A percentile compares a stretch with the other conserved stretches of the same genome.
phyloP scores from a whole-genome alignment of 2,329 filamentous ascomycete genomes.

The Claviceps purpurea region DNA sequence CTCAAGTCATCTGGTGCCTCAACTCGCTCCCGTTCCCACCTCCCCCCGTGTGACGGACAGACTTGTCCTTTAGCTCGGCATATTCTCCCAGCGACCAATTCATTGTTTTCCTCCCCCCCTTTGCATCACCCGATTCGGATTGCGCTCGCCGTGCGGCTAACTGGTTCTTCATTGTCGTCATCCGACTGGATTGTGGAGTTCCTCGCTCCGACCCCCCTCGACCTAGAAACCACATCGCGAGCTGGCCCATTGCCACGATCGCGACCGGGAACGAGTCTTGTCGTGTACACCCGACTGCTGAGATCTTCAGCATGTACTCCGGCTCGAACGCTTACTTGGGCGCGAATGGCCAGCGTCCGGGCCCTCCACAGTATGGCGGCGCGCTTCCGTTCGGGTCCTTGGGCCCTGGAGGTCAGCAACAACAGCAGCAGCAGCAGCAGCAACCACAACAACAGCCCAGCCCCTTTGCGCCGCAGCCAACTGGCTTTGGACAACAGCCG shows the following conservation, averaged over 20 bases:
- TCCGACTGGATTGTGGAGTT: slow-evolving; percentile 2
- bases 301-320: slow-evolving; percentile 58
- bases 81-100: background rate
- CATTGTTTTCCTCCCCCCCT: background rate
- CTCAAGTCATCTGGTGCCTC: background rate
- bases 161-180: background rate
- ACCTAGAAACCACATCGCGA: background rate
- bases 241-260: background rate
- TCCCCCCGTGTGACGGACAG: background rate
- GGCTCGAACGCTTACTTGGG: slow-evolving; percentile 78
- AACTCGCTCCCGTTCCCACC: background rate
- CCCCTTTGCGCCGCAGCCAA: slow-evolving; percentile 45
- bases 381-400: slow-evolving; percentile 30
- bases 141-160: slow-evolving; percentile 4
- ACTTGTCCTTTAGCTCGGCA: background rate
- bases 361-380: slow-evolving; percentile 35
- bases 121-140: background rate
- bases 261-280: background rate
- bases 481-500: slow-evolving; percentile 39
- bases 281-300: background rate
- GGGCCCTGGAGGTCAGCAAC: slow-evolving; percentile 29
- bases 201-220: slow-evolving; percentile 1
- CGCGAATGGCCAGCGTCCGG: slow-evolving; percentile 60
- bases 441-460: slow-evolving; percentile 35
- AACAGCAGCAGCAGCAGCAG: slow-evolving; percentile 41